phyloP scores from a whole-genome alignment of 805 yeast genomes.

The Maudiozyma barnettii region DNA sequence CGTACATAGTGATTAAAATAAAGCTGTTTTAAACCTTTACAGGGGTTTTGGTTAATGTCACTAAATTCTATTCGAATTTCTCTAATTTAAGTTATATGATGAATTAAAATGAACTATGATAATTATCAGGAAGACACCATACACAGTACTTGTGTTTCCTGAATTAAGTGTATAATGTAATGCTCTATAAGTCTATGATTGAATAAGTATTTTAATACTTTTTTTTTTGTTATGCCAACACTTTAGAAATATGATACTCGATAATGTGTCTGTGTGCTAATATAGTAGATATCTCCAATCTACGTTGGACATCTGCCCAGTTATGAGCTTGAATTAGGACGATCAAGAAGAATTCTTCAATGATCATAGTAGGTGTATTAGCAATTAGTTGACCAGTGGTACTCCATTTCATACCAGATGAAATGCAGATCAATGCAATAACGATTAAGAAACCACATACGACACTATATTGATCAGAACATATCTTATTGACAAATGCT shows the following conservation, averaged over 20 bases:
- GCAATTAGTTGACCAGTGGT: slow-evolving; percentile 34
- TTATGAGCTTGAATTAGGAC: slow-evolving; percentile 34
- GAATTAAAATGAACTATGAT: no score
- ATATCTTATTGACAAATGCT: slow-evolving; percentile 20
- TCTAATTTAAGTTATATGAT: no score
- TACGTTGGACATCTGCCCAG: slow-evolving; percentile 23
- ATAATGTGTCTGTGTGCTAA: slow-evolving; percentile 17
- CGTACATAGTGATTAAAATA: no score
- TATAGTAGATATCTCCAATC: slow-evolving; percentile 19
- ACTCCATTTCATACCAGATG: slow-evolving; percentile 32
- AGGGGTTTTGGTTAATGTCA: no score
- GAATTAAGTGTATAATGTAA: no score
- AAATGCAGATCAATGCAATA: slow-evolving; percentile 25
- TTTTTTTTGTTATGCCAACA: not conserved
- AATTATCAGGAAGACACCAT: no score
- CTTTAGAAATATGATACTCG: not conserved
- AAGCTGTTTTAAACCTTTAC: no score
- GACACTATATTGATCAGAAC: slow-evolving; percentile 30
- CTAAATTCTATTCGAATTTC: no score
- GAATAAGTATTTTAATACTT: not conserved
- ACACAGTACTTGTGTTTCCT: no score
- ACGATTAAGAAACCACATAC: slow-evolving; percentile 22
- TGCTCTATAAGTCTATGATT: not conserved
- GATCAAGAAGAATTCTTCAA: slow-evolving; percentile 34
- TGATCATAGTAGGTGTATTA: slow-evolving; percentile 37